These are phyloP conservation scores for Neotropicomus parvogracilis DNA, from an alignment of 1,284 basidiomycete species.

Conservation along the genomic window DNA sequence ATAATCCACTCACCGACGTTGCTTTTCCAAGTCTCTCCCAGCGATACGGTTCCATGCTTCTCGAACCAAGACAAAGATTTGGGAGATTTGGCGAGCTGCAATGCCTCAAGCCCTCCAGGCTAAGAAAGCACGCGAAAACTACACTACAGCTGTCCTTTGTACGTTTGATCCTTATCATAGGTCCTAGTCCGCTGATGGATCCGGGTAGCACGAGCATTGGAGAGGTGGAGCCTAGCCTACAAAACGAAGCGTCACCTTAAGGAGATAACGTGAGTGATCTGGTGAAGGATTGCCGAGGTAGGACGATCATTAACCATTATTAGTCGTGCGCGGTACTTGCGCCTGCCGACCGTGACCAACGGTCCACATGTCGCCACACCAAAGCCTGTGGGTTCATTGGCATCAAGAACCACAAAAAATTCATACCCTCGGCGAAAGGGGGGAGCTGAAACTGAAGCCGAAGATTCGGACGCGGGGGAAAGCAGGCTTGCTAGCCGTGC, in stretches of 20 bases:
- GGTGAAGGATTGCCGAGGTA: constrained; percentile 6
- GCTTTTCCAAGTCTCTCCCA: constrained; percentile 56
- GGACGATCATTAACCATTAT: constrained; percentile 21
- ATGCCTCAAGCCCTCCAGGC: constrained; percentile 67
- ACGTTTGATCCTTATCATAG: constrained; percentile 31
- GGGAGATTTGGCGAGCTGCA: constrained; percentile 60
- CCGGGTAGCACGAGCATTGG: constrained; percentile 51
- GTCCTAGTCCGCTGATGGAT: constrained; percentile 13
- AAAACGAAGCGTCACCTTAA: constrained; percentile 69
- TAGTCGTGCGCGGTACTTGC: constrained; percentile 66
- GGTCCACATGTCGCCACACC: constrained; percentile 22
- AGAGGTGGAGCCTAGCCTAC: constrained; percentile 63
- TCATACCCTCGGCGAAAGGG: constrained; percentile 32
- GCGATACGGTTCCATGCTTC: constrained; percentile 69
- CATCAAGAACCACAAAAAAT: constrained; percentile 24
- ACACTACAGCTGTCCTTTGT: constrained; percentile 58
- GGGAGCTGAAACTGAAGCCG: constrained; percentile 32
- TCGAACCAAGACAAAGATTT: constrained; percentile 55
- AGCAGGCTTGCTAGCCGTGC: constrained; percentile 29
- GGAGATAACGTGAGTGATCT: constrained; percentile 68
- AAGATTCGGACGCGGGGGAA: constrained; percentile 27
- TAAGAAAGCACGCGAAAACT: constrained; percentile 59
- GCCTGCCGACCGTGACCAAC: constrained; percentile 52
- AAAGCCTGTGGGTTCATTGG: constrained; percentile 21
- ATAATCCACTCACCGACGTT: constrained; percentile 15